A percentile compares a stretch with the other conserved stretches of the same genome.
Conservation (phyloP, 225 moss, liverwort and hornwort species). For the Polytrichum formosum region DNA sequence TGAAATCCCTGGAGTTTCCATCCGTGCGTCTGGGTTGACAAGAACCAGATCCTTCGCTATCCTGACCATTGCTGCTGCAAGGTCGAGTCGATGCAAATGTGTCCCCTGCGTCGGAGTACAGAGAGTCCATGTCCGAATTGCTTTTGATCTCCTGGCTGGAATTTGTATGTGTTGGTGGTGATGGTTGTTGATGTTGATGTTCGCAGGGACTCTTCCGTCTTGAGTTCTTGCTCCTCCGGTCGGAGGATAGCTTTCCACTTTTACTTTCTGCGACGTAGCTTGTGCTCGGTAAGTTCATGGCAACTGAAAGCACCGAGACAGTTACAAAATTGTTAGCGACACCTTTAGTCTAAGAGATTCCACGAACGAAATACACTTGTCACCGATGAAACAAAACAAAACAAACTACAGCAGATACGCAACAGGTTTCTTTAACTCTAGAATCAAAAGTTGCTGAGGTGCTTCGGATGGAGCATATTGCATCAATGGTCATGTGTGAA, state of each 20-base stretch:
- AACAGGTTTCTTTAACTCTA: no score
- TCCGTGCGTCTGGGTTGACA: conserved; percentile 29
- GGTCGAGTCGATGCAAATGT: conserved; percentile 46
- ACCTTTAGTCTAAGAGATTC: no score
- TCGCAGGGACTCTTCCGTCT: neutral
- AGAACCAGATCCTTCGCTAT: conserved; percentile 12
- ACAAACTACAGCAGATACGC: no score
- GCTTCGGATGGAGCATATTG: no score
- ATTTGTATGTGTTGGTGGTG: conserved; percentile 4
- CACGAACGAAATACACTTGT: no score
- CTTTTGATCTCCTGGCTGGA: conserved; percentile 30
- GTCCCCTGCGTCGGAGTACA: conserved; percentile 53
- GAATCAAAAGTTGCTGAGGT: no score
- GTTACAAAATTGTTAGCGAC: no score
- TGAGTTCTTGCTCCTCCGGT: conserved; percentile 33
- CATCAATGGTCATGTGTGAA: no score
- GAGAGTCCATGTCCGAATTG: conserved; percentile 36
- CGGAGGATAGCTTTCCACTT: conserved; percentile 23
- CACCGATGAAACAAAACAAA: no score
- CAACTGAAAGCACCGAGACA: conserved; percentile 5
- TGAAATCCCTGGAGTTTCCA: conserved; percentile 68
- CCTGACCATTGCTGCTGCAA: conserved; percentile 23
- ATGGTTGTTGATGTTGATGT: conserved; percentile 4
- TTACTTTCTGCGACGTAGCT: conserved; percentile 32
- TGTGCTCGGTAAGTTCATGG: conserved; percentile 37